Percentiles rank a stretch among this genome's conserved stretches.
Conservation (phyloP, 768 basidiomycete genomes). For the Collybia mongolica region DNA sequence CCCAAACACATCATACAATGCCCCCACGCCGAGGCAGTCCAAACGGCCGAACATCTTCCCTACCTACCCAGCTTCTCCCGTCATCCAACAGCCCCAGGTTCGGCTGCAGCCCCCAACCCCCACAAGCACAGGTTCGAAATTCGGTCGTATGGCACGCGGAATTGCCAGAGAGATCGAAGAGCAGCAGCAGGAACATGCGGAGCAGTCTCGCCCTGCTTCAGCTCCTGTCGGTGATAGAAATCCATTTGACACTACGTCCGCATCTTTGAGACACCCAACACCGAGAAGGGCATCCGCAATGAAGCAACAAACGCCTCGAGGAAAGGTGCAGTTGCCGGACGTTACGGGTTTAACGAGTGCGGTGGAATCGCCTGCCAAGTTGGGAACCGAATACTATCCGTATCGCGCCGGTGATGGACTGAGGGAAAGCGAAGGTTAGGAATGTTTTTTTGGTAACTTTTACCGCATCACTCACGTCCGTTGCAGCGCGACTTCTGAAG, state of each 20-base stretch:
- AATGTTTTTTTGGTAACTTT: neutral
- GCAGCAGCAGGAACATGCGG: slow-evolving; percentile 11
- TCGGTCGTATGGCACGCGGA: slow-evolving; percentile 58
- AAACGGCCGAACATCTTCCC: slow-evolving; percentile 26
- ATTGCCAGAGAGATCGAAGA: slow-evolving; percentile 52
- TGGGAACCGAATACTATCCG: slow-evolving; percentile 46
- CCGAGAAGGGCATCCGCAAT: slow-evolving; percentile 17
- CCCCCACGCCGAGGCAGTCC: slow-evolving; percentile 32
- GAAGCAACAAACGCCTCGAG: slow-evolving; percentile 23
- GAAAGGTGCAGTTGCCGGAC: slow-evolving; percentile 68
- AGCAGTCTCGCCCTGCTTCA: slow-evolving; percentile 7
- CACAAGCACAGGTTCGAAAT: slow-evolving; percentile 51
- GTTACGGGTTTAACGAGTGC: slow-evolving; percentile 83
- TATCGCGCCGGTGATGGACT: slow-evolving; percentile 46
- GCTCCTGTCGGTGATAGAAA: slow-evolving; percentile 26
- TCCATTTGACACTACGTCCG: slow-evolving; percentile 29
- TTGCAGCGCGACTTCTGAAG: slow-evolving; percentile 56
- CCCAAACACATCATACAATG: slow-evolving; percentile 7
- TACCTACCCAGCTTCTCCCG: slow-evolving; percentile 17
- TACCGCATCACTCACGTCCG: neutral
- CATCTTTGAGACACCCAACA: slow-evolving; percentile 25
- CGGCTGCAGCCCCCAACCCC: slow-evolving; percentile 63
- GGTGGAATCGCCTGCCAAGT: slow-evolving; percentile 69
- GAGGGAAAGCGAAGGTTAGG: slow-evolving; percentile 64
- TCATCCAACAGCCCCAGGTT: slow-evolving; percentile 42